Percentiles rank a stretch among this genome's conserved stretches.
Conservation (phyloP, 2,329 filamentous ascomycete genomes). For the Calcarisporium arbuscula region DNA sequence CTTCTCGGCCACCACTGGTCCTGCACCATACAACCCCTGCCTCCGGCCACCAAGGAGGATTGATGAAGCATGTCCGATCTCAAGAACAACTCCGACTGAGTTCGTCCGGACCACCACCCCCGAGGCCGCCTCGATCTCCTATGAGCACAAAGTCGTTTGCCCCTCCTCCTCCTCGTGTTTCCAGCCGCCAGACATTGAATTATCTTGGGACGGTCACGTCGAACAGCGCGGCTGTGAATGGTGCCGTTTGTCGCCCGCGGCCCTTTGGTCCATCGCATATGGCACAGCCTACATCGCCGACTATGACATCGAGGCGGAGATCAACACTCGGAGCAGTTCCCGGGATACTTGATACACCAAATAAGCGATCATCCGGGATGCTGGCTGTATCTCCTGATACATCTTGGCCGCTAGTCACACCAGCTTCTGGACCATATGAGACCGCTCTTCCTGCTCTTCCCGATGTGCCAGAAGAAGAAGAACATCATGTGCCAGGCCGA, state of each 20-base stretch:
- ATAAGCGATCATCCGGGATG: constrained; percentile 28
- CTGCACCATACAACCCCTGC: constrained; percentile 11
- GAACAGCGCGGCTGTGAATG: no score
- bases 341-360: no score
- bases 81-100: constrained; percentile 42
- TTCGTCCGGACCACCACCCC: constrained; percentile 41
- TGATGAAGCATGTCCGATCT: constrained; percentile 39
- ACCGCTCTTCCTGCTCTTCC: constrained; percentile 45
- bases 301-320: no score
- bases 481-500: constrained; percentile 32
- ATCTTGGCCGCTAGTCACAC: constrained; percentile 33
- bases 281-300: no score
- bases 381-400: constrained; percentile 34
- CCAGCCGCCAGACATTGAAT: constrained; percentile 49
- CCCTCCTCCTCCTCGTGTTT: constrained; percentile 46
- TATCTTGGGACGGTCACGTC: no score
- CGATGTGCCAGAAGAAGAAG: constrained; percentile 59
- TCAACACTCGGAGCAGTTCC: no score
- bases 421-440: constrained; percentile 27
- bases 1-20: constrained; percentile 11
- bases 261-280: constrained; percentile 35
- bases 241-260: constrained; percentile 38
- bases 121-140: constrained; percentile 33
- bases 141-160: constrained; percentile 26
- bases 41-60: constrained; percentile 24